Evolutionary conservation across 306 rosid species (phyloP), one percentile per base, ranked within the genome.

Genomic region (Adenanthera pavonina): DNA sequence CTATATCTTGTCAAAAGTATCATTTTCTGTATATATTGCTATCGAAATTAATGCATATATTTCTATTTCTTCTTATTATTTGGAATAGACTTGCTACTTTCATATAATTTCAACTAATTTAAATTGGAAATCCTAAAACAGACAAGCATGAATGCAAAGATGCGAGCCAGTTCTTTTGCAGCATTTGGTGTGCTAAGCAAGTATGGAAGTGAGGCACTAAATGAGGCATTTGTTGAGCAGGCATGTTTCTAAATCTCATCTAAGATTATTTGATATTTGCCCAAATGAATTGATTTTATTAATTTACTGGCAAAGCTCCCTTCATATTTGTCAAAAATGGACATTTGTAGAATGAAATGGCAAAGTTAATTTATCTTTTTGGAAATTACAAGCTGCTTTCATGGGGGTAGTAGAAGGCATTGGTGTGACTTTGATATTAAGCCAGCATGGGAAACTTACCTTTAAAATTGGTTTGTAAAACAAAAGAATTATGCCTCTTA

Each of bases 181-280:
- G 99, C 93, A 77, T 93, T 95, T 90, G 99, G 99, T 82, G 92
- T 85, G 43, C 91, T 95, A 56, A 88, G 95, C 88, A 90, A 72
- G 72, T 93, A 82, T 74, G 97, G 95, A 79, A 80, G 62, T 35
- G 91, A 94, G 75, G 79, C 83, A 68, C 94, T 83, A 73, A 88
- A 80, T n/a, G 99, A 95, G 82, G 85, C 91, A 65, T 95, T 91
- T 89, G 83, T 91, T 75, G 99, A 95, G 94, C 99, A 93, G 99
- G 99, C 90, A 59, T 78, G 62, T 78, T 75, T 74, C 79, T 40
- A 46, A 48, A 38, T 83, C 46, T 69, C 53, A 43, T 44, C 7
- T 70, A 34, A 25, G 40, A 70, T 46, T 34, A 13, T 70, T 70
- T 17, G 20, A 25, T 25, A 25, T 25, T 69, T 6, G 19, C 52